Base-by-base conservation (phyloP, 2,329 filamentous ascomycete genomes). In the Thyridium curvatum region DNA sequence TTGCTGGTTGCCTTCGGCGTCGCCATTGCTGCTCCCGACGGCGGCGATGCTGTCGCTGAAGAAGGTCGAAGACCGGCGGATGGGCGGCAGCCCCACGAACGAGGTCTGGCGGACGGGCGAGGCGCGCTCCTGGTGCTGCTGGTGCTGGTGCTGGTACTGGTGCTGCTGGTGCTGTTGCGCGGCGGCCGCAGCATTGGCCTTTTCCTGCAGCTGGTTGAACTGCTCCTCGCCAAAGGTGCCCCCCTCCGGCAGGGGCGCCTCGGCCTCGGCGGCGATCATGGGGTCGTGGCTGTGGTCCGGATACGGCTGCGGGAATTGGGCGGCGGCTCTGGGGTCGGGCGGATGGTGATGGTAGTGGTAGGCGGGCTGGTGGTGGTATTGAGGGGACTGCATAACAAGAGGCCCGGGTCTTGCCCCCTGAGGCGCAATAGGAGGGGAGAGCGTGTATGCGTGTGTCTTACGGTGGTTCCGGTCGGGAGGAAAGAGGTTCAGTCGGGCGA, bases 21-120 rank as follows among this genome's bases (percentile, higher is more conserved):
- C 36, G 38, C 18, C 36, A 29, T 42, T 35, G 18, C 42, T 40
- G 21, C 30, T 37, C n/a, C n/a, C n/a, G n/a, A n/a, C n/a, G n/a
- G n/a, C n/a, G n/a, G 26, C 42, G n/a, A 26, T 6, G 6, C 21
- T 10, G 21, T 26, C 21, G 21, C 21, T 26, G 21, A 70, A 71
- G 53, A 82, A 75, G 4, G 72, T 74, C 13, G 77, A 80, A 12
- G 66, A 69, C 26, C 74, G 66, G 34, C 74, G 68, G 41, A 82
- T 78, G 2, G 74, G 74, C 3, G 78, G 77, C 30, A 82, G 55
- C 1, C 73, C 73, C 16, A 71, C 60, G 45, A 81, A 81, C 2
- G 73, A 77, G 2, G 69, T 62, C 10, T 65, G 59, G 26, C 69
- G 63, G 21, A 26, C n/a, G 18, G 17, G 38, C n/a, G 29, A 30